These are phyloP conservation scores for Leptographium radiaticola DNA, from an alignment of 2,329 filamentous ascomycete species.

Conservation along the genomic window DNA sequence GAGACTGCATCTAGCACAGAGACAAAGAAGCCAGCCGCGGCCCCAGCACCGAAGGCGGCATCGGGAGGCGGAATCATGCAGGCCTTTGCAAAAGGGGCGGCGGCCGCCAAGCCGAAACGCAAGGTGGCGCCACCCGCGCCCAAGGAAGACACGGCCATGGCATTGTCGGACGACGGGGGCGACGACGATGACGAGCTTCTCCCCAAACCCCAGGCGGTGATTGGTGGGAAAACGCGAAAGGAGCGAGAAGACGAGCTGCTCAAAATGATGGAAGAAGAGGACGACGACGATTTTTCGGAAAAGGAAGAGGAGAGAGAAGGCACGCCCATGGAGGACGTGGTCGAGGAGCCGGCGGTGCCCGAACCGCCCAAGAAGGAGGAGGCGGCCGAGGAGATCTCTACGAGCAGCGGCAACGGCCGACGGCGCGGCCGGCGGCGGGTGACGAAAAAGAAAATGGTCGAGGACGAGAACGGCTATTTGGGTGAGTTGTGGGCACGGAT, in stretches of 20 bases:
- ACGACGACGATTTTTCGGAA: slow-evolving; percentile 35
- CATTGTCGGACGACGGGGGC: slow-evolving; percentile 32
- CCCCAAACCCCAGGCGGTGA: slow-evolving; percentile 21
- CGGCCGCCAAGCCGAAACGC: slow-evolving; percentile 37
- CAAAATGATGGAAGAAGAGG: slow-evolving; percentile 63
- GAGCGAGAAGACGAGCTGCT: slow-evolving; percentile 53
- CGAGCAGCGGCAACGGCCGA: slow-evolving; percentile 42
- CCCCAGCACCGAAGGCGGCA: slow-evolving; percentile 38
- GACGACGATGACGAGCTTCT: slow-evolving; percentile 38
- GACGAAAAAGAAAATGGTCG: slow-evolving; percentile 75
- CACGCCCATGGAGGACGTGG: slow-evolving; percentile 19
- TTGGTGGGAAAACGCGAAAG: slow-evolving; percentile 30
- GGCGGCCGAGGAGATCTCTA: slow-evolving; percentile 34
- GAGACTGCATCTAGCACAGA: slow-evolving; percentile 22
- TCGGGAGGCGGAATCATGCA: slow-evolving; percentile 51
- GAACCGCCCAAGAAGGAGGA: slow-evolving; percentile 25
- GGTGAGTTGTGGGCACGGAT: slow-evolving; percentile 36
- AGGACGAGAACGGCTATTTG: slow-evolving; percentile 83
- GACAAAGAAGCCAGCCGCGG: slow-evolving; percentile 24
- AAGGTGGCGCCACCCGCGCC: slow-evolving; percentile 19
- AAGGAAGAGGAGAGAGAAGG: slow-evolving; percentile 21
- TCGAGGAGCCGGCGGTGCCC: slow-evolving; percentile 18
- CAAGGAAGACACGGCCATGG: slow-evolving; percentile 36
- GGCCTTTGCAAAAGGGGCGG: slow-evolving; percentile 57
- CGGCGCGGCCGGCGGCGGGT: slow-evolving; percentile 66